These are phyloP conservation scores for Apiospora arundinis DNA, from an alignment of 2,329 filamentous ascomycete genomes.

Conservation along the genomic window DNA sequence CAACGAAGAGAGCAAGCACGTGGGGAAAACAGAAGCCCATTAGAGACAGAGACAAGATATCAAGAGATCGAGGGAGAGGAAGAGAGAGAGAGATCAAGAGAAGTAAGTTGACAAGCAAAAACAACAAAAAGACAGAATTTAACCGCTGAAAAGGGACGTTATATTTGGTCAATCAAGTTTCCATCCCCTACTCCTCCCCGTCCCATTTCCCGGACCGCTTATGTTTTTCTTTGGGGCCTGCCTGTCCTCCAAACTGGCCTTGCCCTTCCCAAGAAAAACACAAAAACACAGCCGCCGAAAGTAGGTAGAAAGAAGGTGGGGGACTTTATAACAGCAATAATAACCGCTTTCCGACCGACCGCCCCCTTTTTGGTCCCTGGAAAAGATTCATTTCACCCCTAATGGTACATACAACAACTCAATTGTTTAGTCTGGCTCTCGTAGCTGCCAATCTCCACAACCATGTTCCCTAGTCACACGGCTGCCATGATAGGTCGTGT, in stretches of 20 bases:
- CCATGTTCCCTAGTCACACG: no score
- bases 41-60: not conserved
- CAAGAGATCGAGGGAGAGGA: not conserved
- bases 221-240: not conserved
- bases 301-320: not conserved
- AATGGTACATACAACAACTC: constrained; percentile 22
- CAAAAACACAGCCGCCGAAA: not conserved
- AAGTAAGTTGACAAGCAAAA: not conserved
- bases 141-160: constrained; percentile 20
- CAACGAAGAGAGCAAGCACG: not conserved
- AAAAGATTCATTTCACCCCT: constrained; percentile 19
- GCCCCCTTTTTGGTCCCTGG: not conserved
- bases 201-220: not conserved
- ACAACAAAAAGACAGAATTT: not conserved
- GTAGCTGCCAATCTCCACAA: no score
- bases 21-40: not conserved
- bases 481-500: no score
- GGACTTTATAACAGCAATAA: constrained; percentile 7
- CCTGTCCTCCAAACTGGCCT: not conserved
- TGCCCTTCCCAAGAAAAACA: not conserved
- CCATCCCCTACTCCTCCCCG: not conserved
- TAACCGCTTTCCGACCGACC: constrained; percentile 16
- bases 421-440: not conserved
- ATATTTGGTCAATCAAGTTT: constrained; percentile 13
- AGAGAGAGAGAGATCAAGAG: not conserved